Percentiles rank a stretch among this genome's conserved stretches.
These are phyloP conservation scores for Podospora pseudopauciseta DNA, from an alignment of 495 filamentous ascomycete genomes.

Conservation along the genomic window DNA sequence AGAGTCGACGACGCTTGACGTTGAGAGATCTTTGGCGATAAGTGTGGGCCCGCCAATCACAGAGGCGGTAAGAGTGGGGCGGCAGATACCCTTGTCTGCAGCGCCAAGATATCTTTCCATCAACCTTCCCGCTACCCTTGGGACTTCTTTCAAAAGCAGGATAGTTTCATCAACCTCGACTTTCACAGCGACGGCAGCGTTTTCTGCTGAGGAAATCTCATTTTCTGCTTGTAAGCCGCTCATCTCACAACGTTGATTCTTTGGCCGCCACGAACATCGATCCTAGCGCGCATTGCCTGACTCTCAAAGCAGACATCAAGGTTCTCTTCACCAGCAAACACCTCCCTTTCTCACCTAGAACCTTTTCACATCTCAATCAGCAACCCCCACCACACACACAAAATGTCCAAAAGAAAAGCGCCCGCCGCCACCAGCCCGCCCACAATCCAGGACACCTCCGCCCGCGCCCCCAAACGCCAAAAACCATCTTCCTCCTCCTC, in stretches of 20 bases:
- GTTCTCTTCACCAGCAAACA: too few species aligned
- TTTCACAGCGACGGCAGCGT: background rate
- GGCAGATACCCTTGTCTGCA: background rate
- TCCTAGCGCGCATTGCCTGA: too few species aligned
- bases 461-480: conserved; percentile 17
- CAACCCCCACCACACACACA: background rate
- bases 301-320: too few species aligned
- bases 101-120: background rate
- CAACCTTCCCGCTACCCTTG: background rate
- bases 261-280: too few species aligned
- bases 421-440: background rate
- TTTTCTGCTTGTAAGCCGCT: too few species aligned
- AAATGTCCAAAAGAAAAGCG: conserved; percentile 26
- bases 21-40: conserved; percentile 15
- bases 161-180: too few species aligned
- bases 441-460: background rate
- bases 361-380: background rate
- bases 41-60: conserved; percentile 15
- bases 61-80: conserved; percentile 2
- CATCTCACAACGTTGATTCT: too few species aligned
- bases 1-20: conserved; percentile 15
- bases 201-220: background rate
- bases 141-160: background rate
- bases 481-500: conserved; percentile 8
- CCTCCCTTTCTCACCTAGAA: background rate